Base-by-base conservation (phyloP, 1,284 basidiomycete species). In the Sporisorium sorghi region DNA sequence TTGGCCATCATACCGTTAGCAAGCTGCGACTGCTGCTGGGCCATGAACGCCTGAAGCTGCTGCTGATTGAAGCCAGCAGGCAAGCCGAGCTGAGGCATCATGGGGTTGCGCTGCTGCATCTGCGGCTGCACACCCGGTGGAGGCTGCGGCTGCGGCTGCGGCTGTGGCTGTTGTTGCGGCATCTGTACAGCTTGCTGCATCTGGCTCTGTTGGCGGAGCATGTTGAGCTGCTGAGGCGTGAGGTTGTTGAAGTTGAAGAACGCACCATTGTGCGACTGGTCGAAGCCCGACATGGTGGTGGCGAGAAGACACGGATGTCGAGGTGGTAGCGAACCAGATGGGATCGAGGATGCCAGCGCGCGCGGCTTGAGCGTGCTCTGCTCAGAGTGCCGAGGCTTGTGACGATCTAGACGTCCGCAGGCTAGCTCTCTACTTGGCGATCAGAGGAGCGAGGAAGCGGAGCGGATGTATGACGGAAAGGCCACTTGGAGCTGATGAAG, bases 171-270 rank as follows among this genome's bases (percentile, higher is more conserved):
- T 23, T 67, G 73, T 30, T 73, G 73, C 33, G 71, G 50, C 50
- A 58, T 68, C 55, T 67, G 73, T 9, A 56, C 69, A 39, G 46
- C 52, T 52, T 66, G 62, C 58, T 67, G 66, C 64, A 67, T 67
- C 64, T 73, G 75, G 23, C 58, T 68, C 54, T 73, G 73, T 52
- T 73, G 62, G 26, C 73, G 73, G 9, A 71, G 52, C 62, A 73
- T 67, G 53, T 72, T 66, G 62, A 73, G 61, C 58, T 68, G 59
- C 47, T 75, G 73, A 15, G 73, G 68, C 5, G 73, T 75, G 46
- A 75, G 73, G 48, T 71, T 75, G 68, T 71, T 63, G 43, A 75
- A 69, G 51, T 66, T 66, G 59, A 75, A 75, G 39, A 75, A 71
- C 5, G 61, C 71, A 56, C 55, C 62, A 46, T 70, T 69, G 50